These are phyloP conservation scores for Dillenia turbinata DNA, from an alignment of 164 flowering plant genomes.

Conservation along the genomic window DNA sequence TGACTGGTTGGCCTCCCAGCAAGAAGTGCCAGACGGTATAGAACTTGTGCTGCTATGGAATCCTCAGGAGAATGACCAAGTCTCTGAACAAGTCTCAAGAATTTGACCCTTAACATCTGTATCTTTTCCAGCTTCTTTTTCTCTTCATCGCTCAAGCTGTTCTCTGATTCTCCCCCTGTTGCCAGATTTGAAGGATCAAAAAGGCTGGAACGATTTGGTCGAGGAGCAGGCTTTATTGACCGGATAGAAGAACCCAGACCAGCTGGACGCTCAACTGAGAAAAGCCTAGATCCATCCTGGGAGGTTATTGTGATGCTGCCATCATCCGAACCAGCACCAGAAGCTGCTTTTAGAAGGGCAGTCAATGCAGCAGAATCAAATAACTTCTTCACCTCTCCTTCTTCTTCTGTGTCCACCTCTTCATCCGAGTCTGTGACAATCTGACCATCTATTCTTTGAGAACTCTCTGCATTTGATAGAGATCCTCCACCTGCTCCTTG, in stretches of 20 bases:
- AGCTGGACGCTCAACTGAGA: constrained; percentile 90
- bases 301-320: constrained; percentile 57
- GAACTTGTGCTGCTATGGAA: constrained; percentile 73
- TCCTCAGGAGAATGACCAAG: constrained; percentile 81
- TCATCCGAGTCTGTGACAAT: constrained; percentile 87
- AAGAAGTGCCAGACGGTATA: constrained; percentile 67
- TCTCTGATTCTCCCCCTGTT: constrained; percentile 38
- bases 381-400: constrained; percentile 64
- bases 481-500: constrained; percentile 46
- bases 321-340: constrained; percentile 48
- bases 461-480: constrained; percentile 37
- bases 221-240: constrained; percentile 54
- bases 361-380: constrained; percentile 91
- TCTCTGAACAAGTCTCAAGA: constrained; percentile 76
- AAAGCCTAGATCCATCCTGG: constrained; percentile 72
- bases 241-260: constrained; percentile 77
- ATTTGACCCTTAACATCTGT: constrained; percentile 72
- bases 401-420: constrained; percentile 82
- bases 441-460: constrained; percentile 67
- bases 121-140: constrained; percentile 69
- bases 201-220: constrained; percentile 42
- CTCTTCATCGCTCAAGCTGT: constrained; percentile 67
- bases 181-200: constrained; percentile 33
- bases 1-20: constrained; percentile 60
- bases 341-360: constrained; percentile 89